Evolutionary conservation across 2,329 filamentous ascomycete species (phyloP).

Genomic region (Nigrospora osmanthi): DNA sequence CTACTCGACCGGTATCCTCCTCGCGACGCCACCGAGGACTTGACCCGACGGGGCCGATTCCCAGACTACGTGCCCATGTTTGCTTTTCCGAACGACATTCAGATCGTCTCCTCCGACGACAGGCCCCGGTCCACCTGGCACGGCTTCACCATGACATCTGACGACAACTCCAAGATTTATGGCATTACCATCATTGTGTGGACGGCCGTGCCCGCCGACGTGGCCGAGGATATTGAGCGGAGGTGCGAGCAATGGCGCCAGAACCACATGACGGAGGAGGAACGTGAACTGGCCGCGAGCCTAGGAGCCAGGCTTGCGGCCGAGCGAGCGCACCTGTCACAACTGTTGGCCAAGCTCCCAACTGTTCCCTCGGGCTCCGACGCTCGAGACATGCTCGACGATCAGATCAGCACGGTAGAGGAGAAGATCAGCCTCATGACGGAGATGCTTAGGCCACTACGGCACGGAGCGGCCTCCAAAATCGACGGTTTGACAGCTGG

Average conservation of each 20-base stretch:
- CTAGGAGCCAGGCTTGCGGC: slow-evolving; percentile 79
- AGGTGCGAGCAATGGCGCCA: slow-evolving; percentile 82
- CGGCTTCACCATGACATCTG: slow-evolving; percentile 95
- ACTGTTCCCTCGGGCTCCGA: slow-evolving; percentile 71
- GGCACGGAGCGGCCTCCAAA: slow-evolving; percentile 91
- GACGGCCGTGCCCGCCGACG: slow-evolving; percentile 75
- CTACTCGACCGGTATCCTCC: slow-evolving; percentile 89
- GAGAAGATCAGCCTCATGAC: slow-evolving; percentile 98
- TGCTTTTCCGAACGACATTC: slow-evolving; percentile 95
- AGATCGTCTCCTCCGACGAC: slow-evolving; percentile 91
- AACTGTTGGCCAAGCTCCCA: slow-evolving; percentile 76
- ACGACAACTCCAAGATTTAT: slow-evolving; percentile 85
- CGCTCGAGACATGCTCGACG: slow-evolving; percentile 78
- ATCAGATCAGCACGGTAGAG: slow-evolving; percentile 90
- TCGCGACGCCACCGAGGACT: slow-evolving; percentile 71
- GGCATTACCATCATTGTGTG: slow-evolving; percentile 88
- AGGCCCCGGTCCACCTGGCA: slow-evolving; percentile 96
- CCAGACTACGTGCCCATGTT: slow-evolving; percentile 99
- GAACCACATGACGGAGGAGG: slow-evolving; percentile 80
- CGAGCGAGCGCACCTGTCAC: slow-evolving; percentile 84
- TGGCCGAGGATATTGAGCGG: slow-evolving; percentile 76
- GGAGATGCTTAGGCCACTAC: slow-evolving; percentile 83
- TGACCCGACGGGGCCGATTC: slow-evolving; percentile 74
- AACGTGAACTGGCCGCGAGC: slow-evolving; percentile 86
- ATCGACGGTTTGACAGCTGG: slow-evolving; percentile 94